Percentiles rank a stretch among this genome's conserved stretches.
Evolutionary conservation across 208 protist species (phyloP).

Genomic region (Acanthamoeba triangularis): DNA sequence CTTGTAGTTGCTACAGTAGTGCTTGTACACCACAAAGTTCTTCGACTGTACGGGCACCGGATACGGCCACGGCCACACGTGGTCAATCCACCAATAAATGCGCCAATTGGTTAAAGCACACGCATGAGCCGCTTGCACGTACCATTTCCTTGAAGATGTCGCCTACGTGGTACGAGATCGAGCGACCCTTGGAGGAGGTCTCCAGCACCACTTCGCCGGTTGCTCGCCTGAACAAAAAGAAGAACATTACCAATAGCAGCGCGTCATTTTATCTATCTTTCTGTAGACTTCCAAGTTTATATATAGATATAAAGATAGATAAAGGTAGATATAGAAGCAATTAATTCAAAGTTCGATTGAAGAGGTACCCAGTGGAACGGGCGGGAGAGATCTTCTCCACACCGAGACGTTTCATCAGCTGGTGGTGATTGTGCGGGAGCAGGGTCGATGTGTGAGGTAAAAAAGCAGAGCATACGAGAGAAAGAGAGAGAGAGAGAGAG

Average conservation of each 20-base stretch:
- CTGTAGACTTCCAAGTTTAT: too few species aligned
- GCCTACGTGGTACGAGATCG: constrained; percentile 54
- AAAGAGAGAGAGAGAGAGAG: neutral
- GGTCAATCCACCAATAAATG: neutral
- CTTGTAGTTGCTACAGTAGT: constrained; percentile 66
- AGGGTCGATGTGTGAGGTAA: neutral
- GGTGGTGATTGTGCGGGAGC: neutral
- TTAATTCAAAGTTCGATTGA: neutral
- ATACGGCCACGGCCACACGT: neutral
- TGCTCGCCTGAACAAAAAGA: neutral
- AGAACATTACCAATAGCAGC: neutral
- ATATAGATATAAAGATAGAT: neutral
- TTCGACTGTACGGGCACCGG: neutral
- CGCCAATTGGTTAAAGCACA: neutral
- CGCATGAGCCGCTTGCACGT: neutral
- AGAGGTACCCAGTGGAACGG: neutral
- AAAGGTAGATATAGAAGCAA: neutral
- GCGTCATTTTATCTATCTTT: too few species aligned
- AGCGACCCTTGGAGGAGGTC: constrained; percentile 36
- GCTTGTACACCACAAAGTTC: constrained; percentile 69
- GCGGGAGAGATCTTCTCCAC: constrained; percentile 51
- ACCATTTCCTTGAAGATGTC: constrained; percentile 70
- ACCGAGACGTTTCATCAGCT: constrained; percentile 58
- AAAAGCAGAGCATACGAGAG: neutral
- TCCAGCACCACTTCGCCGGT: constrained; percentile 45